Percentiles rank a stretch among this genome's conserved stretches.
Evolutionary conservation across 2,329 filamentous ascomycete genomes (phyloP).

Genomic region (Trichoderma cornu-damae): DNA sequence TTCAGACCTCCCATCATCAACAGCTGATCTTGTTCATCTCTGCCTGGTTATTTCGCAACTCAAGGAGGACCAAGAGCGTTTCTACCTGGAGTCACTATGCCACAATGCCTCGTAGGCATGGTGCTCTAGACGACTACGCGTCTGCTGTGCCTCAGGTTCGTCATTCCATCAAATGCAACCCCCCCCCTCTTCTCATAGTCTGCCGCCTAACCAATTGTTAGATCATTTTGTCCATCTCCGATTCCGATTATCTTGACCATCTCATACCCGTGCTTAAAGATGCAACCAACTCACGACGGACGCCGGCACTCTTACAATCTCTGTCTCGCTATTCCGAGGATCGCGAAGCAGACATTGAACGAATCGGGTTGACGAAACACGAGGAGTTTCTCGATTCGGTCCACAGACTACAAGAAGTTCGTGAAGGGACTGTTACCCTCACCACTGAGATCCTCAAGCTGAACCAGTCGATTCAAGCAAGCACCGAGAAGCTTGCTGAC

Average conservation of each 20-base stretch:
- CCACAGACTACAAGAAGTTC: slow-evolving; percentile 85
- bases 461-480: slow-evolving; percentile 91
- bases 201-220: slow-evolving; percentile 37
- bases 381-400: slow-evolving; percentile 94
- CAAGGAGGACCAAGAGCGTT: neutral
- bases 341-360: slow-evolving; percentile 86
- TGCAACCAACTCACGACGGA: slow-evolving; percentile 70
- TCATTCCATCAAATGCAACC: slow-evolving; percentile 19
- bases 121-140: slow-evolving; percentile 44
- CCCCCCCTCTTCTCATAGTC: neutral
- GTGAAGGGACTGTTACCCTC: slow-evolving; percentile 81
- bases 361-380: slow-evolving; percentile 90
- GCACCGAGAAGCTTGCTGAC: slow-evolving; percentile 87
- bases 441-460: slow-evolving; percentile 88
- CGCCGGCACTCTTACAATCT: slow-evolving; percentile 68
- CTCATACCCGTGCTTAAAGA: slow-evolving; percentile 92
- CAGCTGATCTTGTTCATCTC: neutral
- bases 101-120: slow-evolving; percentile 42
- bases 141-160: slow-evolving; percentile 43
- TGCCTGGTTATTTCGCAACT: neutral
- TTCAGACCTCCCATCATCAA: neutral
- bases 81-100: neutral
- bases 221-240: slow-evolving; percentile 89
- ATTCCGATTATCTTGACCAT: slow-evolving; percentile 92
- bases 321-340: slow-evolving; percentile 70